Evolutionary conservation across 2,329 filamentous ascomycete genomes (phyloP).

Genomic region (Colletotrichum sp.): DNA sequence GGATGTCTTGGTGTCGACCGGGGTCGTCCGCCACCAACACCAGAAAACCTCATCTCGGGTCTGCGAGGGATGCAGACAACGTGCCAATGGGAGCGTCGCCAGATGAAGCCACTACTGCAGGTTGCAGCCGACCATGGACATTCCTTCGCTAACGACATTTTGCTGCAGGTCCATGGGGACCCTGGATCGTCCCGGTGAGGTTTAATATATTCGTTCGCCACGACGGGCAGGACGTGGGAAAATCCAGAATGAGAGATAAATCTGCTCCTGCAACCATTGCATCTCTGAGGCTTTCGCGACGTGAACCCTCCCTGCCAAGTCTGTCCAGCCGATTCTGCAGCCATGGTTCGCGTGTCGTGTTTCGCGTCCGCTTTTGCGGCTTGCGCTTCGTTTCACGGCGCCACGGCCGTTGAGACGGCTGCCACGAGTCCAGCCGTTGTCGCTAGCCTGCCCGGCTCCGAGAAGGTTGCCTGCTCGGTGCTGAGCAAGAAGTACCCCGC

Average conservation of each 20-base stretch:
- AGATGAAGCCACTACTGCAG: not conserved
- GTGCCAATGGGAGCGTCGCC: not conserved
- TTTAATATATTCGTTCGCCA: not conserved
- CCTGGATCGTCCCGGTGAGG: not conserved
- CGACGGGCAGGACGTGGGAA: not conserved
- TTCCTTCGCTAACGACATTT: not conserved
- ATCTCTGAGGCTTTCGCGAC: not conserved
- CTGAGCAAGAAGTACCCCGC: not conserved
- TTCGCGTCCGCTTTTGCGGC: not conserved
- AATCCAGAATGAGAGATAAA: not conserved
- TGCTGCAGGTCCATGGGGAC: not conserved
- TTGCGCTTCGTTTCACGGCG: not conserved
- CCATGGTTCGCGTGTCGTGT: not conserved
- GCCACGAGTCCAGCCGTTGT: not conserved
- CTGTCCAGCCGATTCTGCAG: not conserved
- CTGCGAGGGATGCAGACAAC: not conserved
- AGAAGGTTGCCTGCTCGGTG: not conserved
- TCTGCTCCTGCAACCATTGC: not conserved
- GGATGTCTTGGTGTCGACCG: not conserved
- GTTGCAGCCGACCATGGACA: not conserved
- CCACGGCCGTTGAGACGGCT: not conserved
- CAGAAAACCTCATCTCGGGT: conserved; percentile 1
- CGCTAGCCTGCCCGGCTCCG: not conserved
- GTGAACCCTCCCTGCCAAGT: not conserved
- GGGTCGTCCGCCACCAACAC: not conserved